These are phyloP conservation scores for Persicaria tinctoria DNA, from an alignment of 148 eudicot species.

Conservation along the genomic window DNA sequence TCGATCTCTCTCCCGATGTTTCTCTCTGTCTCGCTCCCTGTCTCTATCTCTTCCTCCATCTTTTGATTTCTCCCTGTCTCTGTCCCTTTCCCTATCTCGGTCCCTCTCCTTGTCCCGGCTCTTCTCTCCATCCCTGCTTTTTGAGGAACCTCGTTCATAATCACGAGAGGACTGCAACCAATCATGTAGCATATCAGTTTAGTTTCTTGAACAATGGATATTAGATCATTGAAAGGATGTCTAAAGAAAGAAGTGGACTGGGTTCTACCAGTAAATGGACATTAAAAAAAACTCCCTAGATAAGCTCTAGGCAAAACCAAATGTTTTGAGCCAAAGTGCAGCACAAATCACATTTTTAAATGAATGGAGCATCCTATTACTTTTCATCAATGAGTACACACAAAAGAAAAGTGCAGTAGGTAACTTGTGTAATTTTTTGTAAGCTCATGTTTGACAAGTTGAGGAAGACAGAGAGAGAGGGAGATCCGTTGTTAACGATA, in stretches of 20 bases:
- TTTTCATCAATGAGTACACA: neutral
- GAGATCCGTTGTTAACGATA: too few relatives aligned
- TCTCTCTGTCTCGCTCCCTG: slow-evolving; percentile 33
- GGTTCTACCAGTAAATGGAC: neutral
- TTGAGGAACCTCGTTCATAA: slow-evolving; percentile 48
- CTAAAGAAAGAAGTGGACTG: neutral
- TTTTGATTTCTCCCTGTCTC: slow-evolving; percentile 33
- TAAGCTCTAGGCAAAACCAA: neutral
- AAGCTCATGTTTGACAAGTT: too few relatives aligned
- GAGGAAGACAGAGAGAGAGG: too few relatives aligned
- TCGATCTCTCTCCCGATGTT: slow-evolving; percentile 22
- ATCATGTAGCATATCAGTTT: neutral
- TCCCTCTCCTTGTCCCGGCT: slow-evolving; percentile 27
- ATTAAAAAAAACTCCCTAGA: neutral
- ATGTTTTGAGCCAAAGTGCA: neutral
- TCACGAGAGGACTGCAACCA: slow-evolving; percentile 56
- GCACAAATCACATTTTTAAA: neutral
- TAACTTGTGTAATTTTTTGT: too few relatives aligned
- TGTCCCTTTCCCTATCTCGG: slow-evolving; percentile 27
- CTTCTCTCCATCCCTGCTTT: slow-evolving; percentile 35
- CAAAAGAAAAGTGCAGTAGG: neutral
- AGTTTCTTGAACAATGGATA: neutral
- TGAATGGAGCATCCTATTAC: neutral
- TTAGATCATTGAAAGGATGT: slow-evolving; percentile 1
- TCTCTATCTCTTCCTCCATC: slow-evolving; percentile 31